These are phyloP conservation scores for Saccharomycopsis sp. DNA, from an alignment of 805 yeast species.

Conservation along the genomic window DNA sequence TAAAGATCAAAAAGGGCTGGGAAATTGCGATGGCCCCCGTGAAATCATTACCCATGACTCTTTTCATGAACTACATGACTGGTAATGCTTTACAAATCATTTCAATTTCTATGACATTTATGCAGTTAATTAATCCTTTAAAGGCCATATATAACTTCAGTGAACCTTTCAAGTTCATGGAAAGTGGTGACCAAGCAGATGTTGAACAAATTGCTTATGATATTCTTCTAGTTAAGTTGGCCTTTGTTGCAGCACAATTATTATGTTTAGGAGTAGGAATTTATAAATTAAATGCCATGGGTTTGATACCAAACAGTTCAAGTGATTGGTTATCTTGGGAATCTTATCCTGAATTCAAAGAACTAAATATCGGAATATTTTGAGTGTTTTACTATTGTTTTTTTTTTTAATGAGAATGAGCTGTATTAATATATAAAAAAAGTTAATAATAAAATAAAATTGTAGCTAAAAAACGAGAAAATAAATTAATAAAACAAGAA, in stretches of 20 bases:
- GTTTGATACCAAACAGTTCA: conserved; percentile 73
- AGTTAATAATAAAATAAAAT: too few species aligned
- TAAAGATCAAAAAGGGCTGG: conserved; percentile 67
- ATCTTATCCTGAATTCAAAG: conserved; percentile 16
- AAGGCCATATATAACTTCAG: conserved; percentile 56
- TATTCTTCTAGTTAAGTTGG: conserved; percentile 31
- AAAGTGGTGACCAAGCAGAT: conserved; percentile 28
- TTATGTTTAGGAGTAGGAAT: conserved; percentile 63
- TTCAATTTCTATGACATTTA: conserved; percentile 81
- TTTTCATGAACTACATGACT: conserved; percentile 85
- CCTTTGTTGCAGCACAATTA: conserved; percentile 37
- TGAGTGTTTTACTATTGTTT: too few species aligned
- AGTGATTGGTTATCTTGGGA: conserved; percentile 96
- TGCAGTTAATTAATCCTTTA: conserved; percentile 70
- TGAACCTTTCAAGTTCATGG: conserved; percentile 35
- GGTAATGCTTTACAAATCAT: conserved; percentile 85
- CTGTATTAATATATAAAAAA: too few species aligned
- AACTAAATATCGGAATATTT: conserved; percentile 6
- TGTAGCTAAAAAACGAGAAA: background rate
- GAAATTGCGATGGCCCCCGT: conserved; percentile 75
- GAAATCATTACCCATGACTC: conserved; percentile 81
- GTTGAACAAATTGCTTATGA: conserved; percentile 23
- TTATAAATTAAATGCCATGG: conserved; percentile 82
- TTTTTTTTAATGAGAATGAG: too few species aligned
- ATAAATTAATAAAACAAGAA: background rate